phyloP scores from a whole-genome alignment of 768 basidiomycete genomes.

The Macrocybe gigantea region DNA sequence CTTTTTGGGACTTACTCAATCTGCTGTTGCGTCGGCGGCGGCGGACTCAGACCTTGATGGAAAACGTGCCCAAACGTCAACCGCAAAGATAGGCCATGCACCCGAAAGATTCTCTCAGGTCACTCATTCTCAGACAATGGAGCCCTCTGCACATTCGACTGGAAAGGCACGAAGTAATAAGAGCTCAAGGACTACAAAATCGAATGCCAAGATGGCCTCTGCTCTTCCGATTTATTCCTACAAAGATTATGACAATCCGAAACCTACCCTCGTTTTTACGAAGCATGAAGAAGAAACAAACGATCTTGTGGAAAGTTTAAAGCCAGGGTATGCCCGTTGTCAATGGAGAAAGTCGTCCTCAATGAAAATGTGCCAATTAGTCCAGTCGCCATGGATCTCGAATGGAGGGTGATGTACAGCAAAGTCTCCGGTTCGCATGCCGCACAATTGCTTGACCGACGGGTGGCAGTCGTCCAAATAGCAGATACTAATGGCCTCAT shows the following conservation, averaged over 20 bases:
- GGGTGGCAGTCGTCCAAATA: constrained; percentile 25
- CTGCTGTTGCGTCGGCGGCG: no score
- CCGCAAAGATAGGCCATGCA: no score
- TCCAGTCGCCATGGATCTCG: constrained; percentile 27
- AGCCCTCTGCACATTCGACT: no score
- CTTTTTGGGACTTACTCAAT: no score
- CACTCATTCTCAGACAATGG: no score
- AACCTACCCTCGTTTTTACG: constrained; percentile 19
- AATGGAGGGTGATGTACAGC: constrained; percentile 22
- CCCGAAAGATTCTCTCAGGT: no score
- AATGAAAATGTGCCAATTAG: constrained; percentile 2
- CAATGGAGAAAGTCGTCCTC: no score
- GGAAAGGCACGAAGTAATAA: no score
- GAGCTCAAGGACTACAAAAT: neutral
- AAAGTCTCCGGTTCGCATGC: neutral
- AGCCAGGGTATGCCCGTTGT: constrained; percentile 13
- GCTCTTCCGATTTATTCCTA: constrained; percentile 22
- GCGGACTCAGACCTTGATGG: no score
- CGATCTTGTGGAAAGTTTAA: constrained; percentile 20
- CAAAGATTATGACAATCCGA: constrained; percentile 19
- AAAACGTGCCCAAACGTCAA: no score
- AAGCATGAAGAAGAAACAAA: constrained; percentile 22
- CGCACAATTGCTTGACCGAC: constrained; percentile 9
- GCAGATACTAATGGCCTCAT: constrained; percentile 23
- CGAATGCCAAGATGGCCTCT: neutral